Base-by-base conservation (phyloP, 768 basidiomycete genomes). In the Naganishia friedmannii region DNA sequence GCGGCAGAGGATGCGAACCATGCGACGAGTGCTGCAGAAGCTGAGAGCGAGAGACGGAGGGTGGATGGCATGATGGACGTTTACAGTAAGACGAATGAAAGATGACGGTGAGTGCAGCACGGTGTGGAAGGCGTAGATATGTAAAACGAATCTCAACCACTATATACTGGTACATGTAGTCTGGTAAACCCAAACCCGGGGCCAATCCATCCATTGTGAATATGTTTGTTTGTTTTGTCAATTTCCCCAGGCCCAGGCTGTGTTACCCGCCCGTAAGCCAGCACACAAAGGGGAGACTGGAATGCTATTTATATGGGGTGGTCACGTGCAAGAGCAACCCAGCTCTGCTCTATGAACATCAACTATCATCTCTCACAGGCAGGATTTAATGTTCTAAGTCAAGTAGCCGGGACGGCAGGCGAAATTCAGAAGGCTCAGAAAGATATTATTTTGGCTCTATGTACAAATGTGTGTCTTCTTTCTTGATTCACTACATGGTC, bases 1-100 rank as follows among this genome's bases (percentile, higher is more conserved):
- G 73, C 71, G 15, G 73, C 72, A 37, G 77, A 69, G 19, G 75
- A 72, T 45, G 73, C 58, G 54, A 77, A 71, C 53, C 75, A 60
- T 57, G 75, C 68, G 53, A 72, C 19, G 67, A 75, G 29, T 55
- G 71, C 54, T 29, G 68, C 54, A 26, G 67, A 67, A 32, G 71
- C 66, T 34, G 57, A 65, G 51, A 65, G 67, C 34, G 67, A 67
- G 67, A 68, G 54, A 60, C 56, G 58, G 53, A 70, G 63, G 29
- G 69, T 54, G 13, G 65, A 53, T 10, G 65, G 19, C 53, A 66
- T 66, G 46, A 19, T 42, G n/a, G n/a, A n/a, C n/a, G 42, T 26
- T 17, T 39, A 12, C 8, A 42, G 42, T 2, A 17, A 2, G 42
- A 42, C 9, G 9, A 17, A 42, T 42, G 34, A 12, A 37, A 37